Base-by-base conservation (phyloP, 1,139 yeast genomes). In the Spencermartinsiella ligniputridi region DNA sequence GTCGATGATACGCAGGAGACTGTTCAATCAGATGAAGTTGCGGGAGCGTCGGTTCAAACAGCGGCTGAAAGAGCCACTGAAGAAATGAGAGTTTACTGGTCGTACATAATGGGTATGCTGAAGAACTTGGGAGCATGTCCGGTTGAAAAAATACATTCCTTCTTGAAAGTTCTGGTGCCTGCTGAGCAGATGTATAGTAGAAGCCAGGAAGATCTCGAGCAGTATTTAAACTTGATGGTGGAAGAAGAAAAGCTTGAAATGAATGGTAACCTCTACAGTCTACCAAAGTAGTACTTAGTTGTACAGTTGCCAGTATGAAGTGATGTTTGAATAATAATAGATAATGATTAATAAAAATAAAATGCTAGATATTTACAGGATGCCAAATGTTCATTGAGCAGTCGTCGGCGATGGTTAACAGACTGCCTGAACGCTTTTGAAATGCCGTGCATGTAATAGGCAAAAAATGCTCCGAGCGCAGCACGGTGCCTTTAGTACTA, bases 81-180 rank as follows among this genome's bases (percentile, higher is more conserved):
- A 40, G 71, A 67, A 41, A 66, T 69, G 70, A 54, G 61, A 27
- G 55, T 63, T 6, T 70, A 62, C 54, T 71, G 75, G 73, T 75
- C 80, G 0, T 76, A 73, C 51, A 71, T 80, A 30, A 64, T 60
- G 13, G 80, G 79, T 1, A 78, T 80, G 77, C 62, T 80, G 35
- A 75, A 74, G 3, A 79, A 78, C 48, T 62, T 78, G 40, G 82
- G 81, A 0, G 57, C 75, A 0, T 59, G 78, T 48, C 74, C 78
- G 3, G 57, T 68, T 2, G 71, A 66, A 15, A 68, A 75, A 48
- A 74, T 81, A 24, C 81, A 78, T 46, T 69, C 76, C 9, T 76
- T 79, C 53, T 61, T 81, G 43, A 69, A 68, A 37, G 71, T 76
- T 63, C 69, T 79, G 8, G 76, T 76, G 1, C 83, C 84, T 1